Conservation (phyloP, 331 rosid species). For the Malus hybrid region DNA sequence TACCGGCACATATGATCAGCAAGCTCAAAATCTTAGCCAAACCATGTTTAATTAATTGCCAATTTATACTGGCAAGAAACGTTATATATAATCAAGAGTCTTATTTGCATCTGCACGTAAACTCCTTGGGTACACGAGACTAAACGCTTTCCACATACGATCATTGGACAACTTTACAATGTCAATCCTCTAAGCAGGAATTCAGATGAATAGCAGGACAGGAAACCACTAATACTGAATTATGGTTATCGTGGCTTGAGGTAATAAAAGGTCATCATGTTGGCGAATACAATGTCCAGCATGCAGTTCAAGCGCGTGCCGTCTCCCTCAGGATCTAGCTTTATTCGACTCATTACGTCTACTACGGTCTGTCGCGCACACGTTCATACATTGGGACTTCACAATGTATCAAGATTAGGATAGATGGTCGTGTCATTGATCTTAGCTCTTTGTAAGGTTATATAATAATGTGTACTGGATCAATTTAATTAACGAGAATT, state of each 20-base stretch:
- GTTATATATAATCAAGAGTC: not conserved
- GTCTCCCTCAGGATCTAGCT: too few species aligned
- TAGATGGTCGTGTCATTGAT: too few species aligned
- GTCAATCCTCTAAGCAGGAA: too few species aligned
- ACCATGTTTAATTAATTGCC: not conserved
- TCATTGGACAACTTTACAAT: slow-evolving; percentile 1
- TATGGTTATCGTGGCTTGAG: not conserved
- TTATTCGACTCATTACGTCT: not conserved
- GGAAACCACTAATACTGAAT: not conserved
- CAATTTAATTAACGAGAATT: too few species aligned
- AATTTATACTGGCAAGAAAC: not conserved
- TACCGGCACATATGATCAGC: too few species aligned
- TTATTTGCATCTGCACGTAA: not conserved
- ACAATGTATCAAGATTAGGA: too few species aligned
- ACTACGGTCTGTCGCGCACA: too few species aligned
- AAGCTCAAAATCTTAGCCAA: too few species aligned
- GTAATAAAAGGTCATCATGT: not conserved
- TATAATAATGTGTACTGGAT: too few species aligned
- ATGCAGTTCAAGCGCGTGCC: not conserved
- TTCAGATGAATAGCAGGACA: too few species aligned
- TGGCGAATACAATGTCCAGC: not conserved
- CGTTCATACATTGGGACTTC: too few species aligned
- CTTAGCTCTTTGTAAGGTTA: too few species aligned
- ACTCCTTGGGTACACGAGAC: not conserved
- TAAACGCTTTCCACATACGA: not conserved